Base-by-base conservation (phyloP, 208 protist genomes). In the Trichomonas vaginalis region DNA sequence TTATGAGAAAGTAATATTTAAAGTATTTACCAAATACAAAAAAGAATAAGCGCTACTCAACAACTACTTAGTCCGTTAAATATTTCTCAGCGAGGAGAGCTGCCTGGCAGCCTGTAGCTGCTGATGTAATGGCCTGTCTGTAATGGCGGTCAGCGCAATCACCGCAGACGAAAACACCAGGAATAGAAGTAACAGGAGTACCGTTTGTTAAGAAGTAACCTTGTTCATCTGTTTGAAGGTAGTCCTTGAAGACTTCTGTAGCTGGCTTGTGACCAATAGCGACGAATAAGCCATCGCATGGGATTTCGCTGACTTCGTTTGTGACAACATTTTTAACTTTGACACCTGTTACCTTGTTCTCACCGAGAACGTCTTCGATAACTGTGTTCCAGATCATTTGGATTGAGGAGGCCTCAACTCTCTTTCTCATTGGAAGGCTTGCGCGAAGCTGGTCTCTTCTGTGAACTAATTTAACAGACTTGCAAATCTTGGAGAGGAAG, bases 251-350 rank as follows among this genome's bases (percentile, higher is more conserved):
- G 48, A 48, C 45, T 17, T 92, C 96, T 12, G 97, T 97, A 62
- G 98, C 98, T 86, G 98, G 98, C 0, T 95, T 96, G 95, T 98
- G 98, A 47, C 98, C 98, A 87, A 98, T 98, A 46, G 97, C 98
- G 35, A 97, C 97, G 95, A 98, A 98, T 0, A 98, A 95, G n/a
- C 97, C 98, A 70, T 95, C 80, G 6, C 96, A 96, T 0, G 37
- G 39, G 27, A 98, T 46, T 8, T 96, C 80, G 21, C 12, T 0
- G 0, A 32, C 21, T 42, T 97, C 95, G 49, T 39, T 96, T 23
- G 49, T 96, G 12, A 70, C 45, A 6, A 96, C 47, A 40, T 96
- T 96, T 27, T 90, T 96, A 86, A 97, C 15, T 46, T 95, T 62
- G 32, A 96, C 2, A 12, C 61, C 61, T 0, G 96, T 79, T 4